Base-by-base conservation (phyloP, 352 stramenopile species). In the Globisporangium uncinulatum region DNA sequence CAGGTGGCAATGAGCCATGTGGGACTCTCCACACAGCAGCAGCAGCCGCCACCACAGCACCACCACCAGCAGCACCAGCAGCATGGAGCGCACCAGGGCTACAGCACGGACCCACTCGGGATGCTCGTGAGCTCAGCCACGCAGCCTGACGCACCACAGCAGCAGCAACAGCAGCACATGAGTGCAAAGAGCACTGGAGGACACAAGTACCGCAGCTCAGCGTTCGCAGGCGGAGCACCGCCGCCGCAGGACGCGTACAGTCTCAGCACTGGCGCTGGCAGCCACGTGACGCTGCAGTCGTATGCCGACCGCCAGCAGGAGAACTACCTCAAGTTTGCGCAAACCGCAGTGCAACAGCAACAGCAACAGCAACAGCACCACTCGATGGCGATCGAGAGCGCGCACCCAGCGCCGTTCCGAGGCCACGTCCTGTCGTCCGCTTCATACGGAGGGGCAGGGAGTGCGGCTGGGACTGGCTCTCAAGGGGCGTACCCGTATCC, bases 81-180 rank as follows among this genome's bases (percentile, higher is more conserved):
- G 29, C 51, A 64, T 31, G 42, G 32, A 6, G 60, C 46, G 34
- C 74, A 76, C 36, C 57, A 57, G 42, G 54, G 64, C 39, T 67
- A 63, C 1, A 56, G 65, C 14, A 62, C 75, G 20, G 78, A 79
- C 56, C 58, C 74, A 13, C 63, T 85, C 17, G 74, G 74, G 1
- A 82, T 83, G 70, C 51, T 85, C 21, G 74, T 85, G 55, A 83
- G 67, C 46, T 85, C 74, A 1, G 72, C 74, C 31, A 85, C 74
- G 47, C 76, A 81, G 19, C 56, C 61, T 32, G 68, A 71, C 36
- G 57, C 59, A 4, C 59, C 72, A 41, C 65, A 62, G 13, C 57
- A 52, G 11, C 54, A 51, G 13, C 54, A 51, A 14, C 54, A 59
- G 34, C 70, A 79, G 49, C 62, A 66, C 50, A n/a, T 65, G 34